These are phyloP conservation scores for Trichophyton rubrum DNA, from an alignment of 2,329 filamentous ascomycete species.

Conservation along the genomic window DNA sequence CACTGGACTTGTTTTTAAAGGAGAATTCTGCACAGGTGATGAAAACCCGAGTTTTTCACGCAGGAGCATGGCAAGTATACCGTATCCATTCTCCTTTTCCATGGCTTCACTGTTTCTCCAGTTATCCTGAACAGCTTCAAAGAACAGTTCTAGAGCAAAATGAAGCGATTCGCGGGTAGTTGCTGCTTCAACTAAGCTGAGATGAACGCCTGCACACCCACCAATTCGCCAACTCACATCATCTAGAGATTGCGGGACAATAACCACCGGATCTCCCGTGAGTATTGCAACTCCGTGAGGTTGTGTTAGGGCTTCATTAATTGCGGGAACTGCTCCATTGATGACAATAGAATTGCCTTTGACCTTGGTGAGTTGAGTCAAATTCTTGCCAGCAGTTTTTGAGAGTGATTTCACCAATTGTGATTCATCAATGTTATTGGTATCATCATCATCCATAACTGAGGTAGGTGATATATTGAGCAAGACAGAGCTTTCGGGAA, in stretches of 20 bases:
- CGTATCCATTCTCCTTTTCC: slow-evolving; percentile 90
- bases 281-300: slow-evolving; percentile 70
- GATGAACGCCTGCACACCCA: slow-evolving; percentile 73
- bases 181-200: slow-evolving; percentile 74
- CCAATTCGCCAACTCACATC: slow-evolving; percentile 86
- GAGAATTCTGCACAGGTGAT: slow-evolving; percentile 18
- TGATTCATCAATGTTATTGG: slow-evolving; percentile 57
- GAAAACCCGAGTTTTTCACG: slow-evolving; percentile 57
- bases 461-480: slow-evolving; percentile 72
- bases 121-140: slow-evolving; percentile 73
- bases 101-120: slow-evolving; percentile 98
- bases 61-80: slow-evolving; percentile 70
- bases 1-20: slow-evolving; percentile 34
- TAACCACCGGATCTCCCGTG: slow-evolving; percentile 69
- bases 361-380: slow-evolving; percentile 57
- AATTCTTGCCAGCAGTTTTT: slow-evolving; percentile 52
- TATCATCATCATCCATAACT: slow-evolving; percentile 68
- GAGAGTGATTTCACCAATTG: slow-evolving; percentile 67
- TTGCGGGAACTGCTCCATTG: slow-evolving; percentile 73
- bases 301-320: slow-evolving; percentile 78
- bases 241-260: slow-evolving; percentile 72
- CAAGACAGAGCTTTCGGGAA: slow-evolving; percentile 69
- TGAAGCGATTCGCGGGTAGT: slow-evolving; percentile 57
- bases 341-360: slow-evolving; percentile 69
- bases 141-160: slow-evolving; percentile 68